Percentiles rank a stretch among this genome's conserved stretches.
phyloP scores from a whole-genome alignment of 805 yeast species.

The Starmerella sp. region DNA sequence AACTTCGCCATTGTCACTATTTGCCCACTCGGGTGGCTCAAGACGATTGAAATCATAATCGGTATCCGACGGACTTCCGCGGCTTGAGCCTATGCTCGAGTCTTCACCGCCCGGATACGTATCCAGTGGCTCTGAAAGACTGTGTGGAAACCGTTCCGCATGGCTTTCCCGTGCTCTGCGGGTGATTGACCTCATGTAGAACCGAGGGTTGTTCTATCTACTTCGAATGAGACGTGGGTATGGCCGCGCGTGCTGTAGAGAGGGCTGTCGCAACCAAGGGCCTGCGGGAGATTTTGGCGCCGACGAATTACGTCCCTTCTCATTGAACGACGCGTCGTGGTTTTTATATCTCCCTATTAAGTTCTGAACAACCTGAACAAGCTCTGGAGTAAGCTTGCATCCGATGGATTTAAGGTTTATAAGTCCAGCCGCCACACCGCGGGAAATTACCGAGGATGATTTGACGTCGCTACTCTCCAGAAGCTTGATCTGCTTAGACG shows the following conservation, averaged over 20 bases:
- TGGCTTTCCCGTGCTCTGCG: neutral
- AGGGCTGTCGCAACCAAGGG: neutral
- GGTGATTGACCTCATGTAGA: neutral
- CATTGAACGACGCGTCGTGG: neutral
- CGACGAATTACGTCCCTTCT: neutral
- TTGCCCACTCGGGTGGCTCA: too few species aligned
- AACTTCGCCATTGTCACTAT: too few species aligned
- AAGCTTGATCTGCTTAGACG: conserved; percentile 1
- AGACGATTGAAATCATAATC: too few species aligned
- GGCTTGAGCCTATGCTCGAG: neutral
- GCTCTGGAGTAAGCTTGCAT: conserved; percentile 11
- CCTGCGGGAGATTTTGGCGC: neutral
- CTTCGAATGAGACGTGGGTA: neutral
- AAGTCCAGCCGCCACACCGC: conserved; percentile 15
- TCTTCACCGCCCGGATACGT: neutral
- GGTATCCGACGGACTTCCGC: too few species aligned
- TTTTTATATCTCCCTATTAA: neutral
- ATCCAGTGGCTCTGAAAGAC: too few species aligned
- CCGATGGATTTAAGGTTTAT: conserved; percentile 14
- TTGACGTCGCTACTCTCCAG: neutral
- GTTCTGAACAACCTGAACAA: conserved; percentile 1
- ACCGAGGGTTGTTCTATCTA: neutral
- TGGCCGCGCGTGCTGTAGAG: neutral
- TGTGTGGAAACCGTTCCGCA: neutral
- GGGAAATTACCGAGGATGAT: neutral